These are phyloP conservation scores for Helianthus annuus DNA, from an alignment of 129 eudicot species.

Conservation along the genomic window HanXRQr2.0-SUNRISE NC_035437.2:157518158-157518657, in stretches of 20 bases:
- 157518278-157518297: not conserved
- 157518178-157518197: not conserved
- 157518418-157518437: not conserved
- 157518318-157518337: conserved; percentile 3
- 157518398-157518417: not conserved
- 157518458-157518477: not conserved
- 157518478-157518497: not conserved
- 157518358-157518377: conserved; percentile 6
- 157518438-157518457: not conserved
- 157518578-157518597: too few species aligned
- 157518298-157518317: not conserved
- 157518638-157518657: too few species aligned
- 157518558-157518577: too few species aligned
- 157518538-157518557: too few species aligned
- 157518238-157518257: not conserved
- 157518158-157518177: too few species aligned
- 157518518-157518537: too few species aligned
- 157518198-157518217: not conserved
- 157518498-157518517: too few species aligned
- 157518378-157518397: not conserved
- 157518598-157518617: too few species aligned
- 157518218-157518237: not conserved
- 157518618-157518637: too few species aligned
- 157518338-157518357: not conserved
- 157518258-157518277: not conserved